phyloP scores from a whole-genome alignment of 106 monocot genomes.

The Gastrodia elata region DNA sequence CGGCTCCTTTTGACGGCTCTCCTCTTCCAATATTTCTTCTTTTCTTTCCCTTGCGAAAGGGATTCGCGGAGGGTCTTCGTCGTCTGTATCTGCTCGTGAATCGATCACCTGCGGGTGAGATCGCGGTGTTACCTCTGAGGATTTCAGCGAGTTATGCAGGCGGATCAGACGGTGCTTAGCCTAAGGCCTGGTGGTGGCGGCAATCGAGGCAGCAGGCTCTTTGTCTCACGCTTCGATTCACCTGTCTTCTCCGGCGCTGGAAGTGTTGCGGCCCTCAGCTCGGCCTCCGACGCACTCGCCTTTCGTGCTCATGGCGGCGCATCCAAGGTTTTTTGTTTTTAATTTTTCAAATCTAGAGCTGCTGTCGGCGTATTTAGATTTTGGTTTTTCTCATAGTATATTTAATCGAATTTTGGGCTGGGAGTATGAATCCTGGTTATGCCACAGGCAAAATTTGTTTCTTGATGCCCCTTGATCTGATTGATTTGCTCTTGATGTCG shows the following conservation, averaged over 20 bases:
- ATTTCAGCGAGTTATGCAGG: constrained; percentile 55
- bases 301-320: constrained; percentile 50
- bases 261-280: background rate
- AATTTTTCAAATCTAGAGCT: background rate
- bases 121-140: constrained; percentile 5
- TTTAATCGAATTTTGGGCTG: too few relatives aligned
- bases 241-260: constrained; percentile 22
- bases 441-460: background rate
- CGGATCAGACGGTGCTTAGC: constrained; percentile 61
- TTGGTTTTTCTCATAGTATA: constrained; percentile 2
- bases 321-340: constrained; percentile 9
- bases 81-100: background rate
- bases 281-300: constrained; percentile 11
- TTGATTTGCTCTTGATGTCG: background rate
- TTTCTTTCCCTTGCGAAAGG: background rate
- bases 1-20: background rate
- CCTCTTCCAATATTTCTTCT: background rate
- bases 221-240: constrained; percentile 40
- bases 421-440: background rate
- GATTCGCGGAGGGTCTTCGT: constrained; percentile 10
- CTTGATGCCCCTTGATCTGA: constrained; percentile 6
- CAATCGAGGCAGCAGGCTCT: constrained; percentile 32
- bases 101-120: constrained; percentile 7
- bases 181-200: constrained; percentile 84
- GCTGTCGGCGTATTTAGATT: constrained; percentile 1